Evolutionary conservation across 1,139 yeast species (phyloP), one percentile per base, ranked within the genome.

Genomic region (Diutina siamensis): DNA sequence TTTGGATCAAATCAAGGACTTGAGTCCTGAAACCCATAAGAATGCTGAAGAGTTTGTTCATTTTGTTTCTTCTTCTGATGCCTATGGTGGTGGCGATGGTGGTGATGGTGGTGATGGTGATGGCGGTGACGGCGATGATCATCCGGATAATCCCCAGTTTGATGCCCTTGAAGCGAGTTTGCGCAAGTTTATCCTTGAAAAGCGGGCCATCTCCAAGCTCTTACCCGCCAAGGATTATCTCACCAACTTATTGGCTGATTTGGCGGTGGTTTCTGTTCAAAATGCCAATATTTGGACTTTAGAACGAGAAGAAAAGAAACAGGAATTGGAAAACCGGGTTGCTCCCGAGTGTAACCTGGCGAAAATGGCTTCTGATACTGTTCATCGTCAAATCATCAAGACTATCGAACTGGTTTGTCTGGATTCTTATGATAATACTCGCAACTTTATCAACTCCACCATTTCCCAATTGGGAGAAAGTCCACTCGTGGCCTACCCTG

Each of bases 1-100:
- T 45, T 64, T 89, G 61, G 87, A 83, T 47, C 99, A 94, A 59
- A 88, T 94, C n/a, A 80, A 84, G 53, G 77, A 70, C 20, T 67
- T 94, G 47, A 84, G 96, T 0, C 98, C 98, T 0, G 95, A 87
- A 54, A 85, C 97, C 0, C 81, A 83, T 56, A 88, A 89, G 58
- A 87, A 83, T 54, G 78, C 96, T 0, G 67, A 73, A 17, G 95
- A 89, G 41, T 89, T 92, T 65, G 94, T 94, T n/a, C 98, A 94
- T 60, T 94, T 92, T 63, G 86, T 94, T 2, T 81, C 94, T 0
- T 10, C 27, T 9, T 63, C 67, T 4, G 69, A 73, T 8, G 63
- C 67, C 12, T 57, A 67, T 18, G 62, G 62, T 10, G 65, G 55
- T 25, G 68, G 57, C 28, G 59, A 47, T 35, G 65, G 57, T 25